phyloP scores from a whole-genome alignment of 805 yeast species.

The Cyberlindnera mississippiensis region DNA sequence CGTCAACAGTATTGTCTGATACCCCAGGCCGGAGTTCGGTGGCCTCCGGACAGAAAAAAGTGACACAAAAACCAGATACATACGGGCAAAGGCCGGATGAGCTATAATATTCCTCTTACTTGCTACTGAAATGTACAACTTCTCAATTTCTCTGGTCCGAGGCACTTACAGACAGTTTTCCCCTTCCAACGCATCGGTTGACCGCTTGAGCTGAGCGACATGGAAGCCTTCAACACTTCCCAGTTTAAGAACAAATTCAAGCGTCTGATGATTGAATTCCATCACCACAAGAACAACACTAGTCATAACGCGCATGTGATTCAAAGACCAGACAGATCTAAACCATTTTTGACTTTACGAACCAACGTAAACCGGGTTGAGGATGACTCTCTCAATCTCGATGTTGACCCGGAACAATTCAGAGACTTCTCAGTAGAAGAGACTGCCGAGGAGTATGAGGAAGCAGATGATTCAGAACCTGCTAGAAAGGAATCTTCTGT shows the following conservation, averaged over 20 bases:
- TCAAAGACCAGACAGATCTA: conserved; percentile 33
- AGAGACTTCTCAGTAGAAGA: conserved; percentile 9
- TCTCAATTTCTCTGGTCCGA: too few relatives aligned
- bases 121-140: too few relatives aligned
- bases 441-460: conserved; percentile 1
- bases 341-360: conserved; percentile 36
- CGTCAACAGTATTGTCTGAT: too few relatives aligned
- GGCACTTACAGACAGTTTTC: too few relatives aligned
- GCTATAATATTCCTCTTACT: too few relatives aligned
- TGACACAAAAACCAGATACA: conserved; percentile 2
- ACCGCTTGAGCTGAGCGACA: neutral
- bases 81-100: too few relatives aligned
- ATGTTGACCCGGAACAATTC: conserved; percentile 4
- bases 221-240: neutral
- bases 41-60: neutral
- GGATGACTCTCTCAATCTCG: neutral
- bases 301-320: conserved; percentile 36
- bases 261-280: conserved; percentile 33
- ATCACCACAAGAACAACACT: conserved; percentile 37
- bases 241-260: conserved; percentile 30
- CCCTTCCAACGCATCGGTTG: neutral
- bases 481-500: neutral
- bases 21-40: too few relatives aligned
- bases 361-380: conserved; percentile 15
- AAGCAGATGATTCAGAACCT: neutral